A percentile compares a stretch with the other conserved stretches of the same genome.
phyloP scores from a whole-genome alignment of 1,139 yeast species.

The Yarrowia galli region DNA sequence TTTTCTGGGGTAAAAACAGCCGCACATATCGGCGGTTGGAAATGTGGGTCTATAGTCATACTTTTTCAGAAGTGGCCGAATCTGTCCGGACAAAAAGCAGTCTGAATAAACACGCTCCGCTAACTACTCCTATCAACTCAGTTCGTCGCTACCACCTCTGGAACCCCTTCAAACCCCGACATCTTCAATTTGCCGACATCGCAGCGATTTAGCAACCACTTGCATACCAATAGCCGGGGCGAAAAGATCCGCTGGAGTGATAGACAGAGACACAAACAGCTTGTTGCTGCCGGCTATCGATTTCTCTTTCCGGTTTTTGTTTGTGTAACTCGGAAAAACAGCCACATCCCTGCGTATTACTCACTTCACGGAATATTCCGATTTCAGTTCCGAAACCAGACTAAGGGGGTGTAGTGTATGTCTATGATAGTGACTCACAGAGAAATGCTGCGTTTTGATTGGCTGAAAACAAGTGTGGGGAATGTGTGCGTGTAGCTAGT shows the following conservation, averaged over 20 bases:
- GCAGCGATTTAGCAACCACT: conserved; percentile 29
- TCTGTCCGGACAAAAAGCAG: neutral
- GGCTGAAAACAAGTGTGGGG: neutral
- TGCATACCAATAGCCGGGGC: conserved; percentile 21
- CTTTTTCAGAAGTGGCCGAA: neutral
- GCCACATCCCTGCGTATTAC: conserved; percentile 12
- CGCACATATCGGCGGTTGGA: conserved; percentile 14
- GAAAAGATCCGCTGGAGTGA: neutral
- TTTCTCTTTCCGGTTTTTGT: too few relatives aligned
- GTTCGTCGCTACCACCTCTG: too few relatives aligned
- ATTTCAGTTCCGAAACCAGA: neutral
- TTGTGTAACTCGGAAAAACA: conserved; percentile 1
- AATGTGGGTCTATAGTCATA: neutral
- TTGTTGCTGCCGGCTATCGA: conserved; percentile 8
- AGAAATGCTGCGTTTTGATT: neutral
- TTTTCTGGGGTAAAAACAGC: conserved; percentile 33
- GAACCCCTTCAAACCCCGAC: too few relatives aligned
- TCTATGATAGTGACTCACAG: neutral
- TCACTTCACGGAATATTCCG: neutral
- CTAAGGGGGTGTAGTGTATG: neutral
- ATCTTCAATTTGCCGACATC: conserved; percentile 11
- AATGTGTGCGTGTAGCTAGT: too few relatives aligned
- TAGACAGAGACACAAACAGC: neutral
- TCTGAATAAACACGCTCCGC: too few relatives aligned
- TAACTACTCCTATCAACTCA: too few relatives aligned